Evolutionary conservation across 1,284 basidiomycete genomes (phyloP), one percentile per base, ranked within the genome.

Genomic region (Cutaneotrichosporon dermatis): DNA sequence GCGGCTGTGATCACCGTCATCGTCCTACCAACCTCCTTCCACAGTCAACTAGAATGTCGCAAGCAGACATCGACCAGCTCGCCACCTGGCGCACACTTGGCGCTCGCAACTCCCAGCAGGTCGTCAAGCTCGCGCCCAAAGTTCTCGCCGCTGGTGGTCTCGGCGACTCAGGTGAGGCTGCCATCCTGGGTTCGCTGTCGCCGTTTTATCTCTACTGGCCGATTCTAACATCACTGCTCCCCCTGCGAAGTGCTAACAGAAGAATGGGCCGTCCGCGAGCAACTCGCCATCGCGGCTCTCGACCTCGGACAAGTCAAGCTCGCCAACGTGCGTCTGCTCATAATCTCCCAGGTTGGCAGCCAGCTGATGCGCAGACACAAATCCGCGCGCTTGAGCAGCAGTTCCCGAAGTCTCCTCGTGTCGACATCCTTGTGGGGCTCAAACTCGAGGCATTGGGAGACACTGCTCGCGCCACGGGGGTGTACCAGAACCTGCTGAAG

Each of bases 211-310:
- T 25, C 9, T 10, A 9, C 43, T 42, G 15, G 12, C 60, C 55
- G 57, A 62, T 35, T 2, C 37, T 67, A 25, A 25, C 25, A 25
- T 25, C 25, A 25, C 25, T 25, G 25, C 25, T 25, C 25, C 25
- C 25, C 25, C 25, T 25, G 25, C 25, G 25, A 25, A 25, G 25
- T 25, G 25, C 25, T 25, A 25, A 25, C 25, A 25, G 25, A 25
- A 92, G 90, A 83, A 65, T 96, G 92, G 91, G 83, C 87, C 2
- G 86, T 92, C 62, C 79, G 94, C 12, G 95, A 98, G 73, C 93
- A 97, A 72, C 81, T 97, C 1, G 85, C 87, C 4, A 81, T 94
- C 42, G 91, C 95, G 2, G 85, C 95, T 1, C 80, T 96, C 55
- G 94, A 98, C 71, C 77, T 90, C 12, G 90, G 89, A 13, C 82